Evolutionary conservation across 1,284 basidiomycete genomes (phyloP).

Genomic region (Schizopora paradoxa): DNA sequence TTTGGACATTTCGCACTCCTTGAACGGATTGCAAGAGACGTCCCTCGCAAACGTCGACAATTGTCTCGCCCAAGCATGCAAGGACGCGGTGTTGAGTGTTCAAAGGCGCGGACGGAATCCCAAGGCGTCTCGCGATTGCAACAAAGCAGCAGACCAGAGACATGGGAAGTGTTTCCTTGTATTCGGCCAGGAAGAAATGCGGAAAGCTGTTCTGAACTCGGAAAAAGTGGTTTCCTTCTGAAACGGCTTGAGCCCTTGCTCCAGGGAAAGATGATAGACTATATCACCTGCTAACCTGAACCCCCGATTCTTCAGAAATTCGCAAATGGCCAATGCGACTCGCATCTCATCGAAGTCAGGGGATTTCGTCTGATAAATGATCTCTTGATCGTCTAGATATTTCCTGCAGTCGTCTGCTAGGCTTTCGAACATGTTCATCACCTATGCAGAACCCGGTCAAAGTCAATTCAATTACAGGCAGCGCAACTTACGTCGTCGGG

Average conservation of each 20-base stretch:
- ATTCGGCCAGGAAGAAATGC: conserved; percentile 47
- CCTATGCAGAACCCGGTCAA: conserved; percentile 22
- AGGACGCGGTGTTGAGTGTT: conserved; percentile 53
- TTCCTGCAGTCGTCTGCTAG: conserved; percentile 38
- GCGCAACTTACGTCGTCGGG: conserved; percentile 35
- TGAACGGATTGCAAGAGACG: conserved; percentile 33
- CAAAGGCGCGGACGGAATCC: conserved; percentile 45
- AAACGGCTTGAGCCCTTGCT: conserved; percentile 13
- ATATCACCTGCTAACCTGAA: conserved; percentile 37
- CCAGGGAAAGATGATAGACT: conserved; percentile 16
- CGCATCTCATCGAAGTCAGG: conserved; percentile 24
- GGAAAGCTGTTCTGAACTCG: conserved; percentile 50
- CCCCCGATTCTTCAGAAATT: conserved; percentile 41
- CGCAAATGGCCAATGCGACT: conserved; percentile 40
- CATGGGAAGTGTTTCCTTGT: conserved; percentile 50
- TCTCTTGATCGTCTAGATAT: conserved; percentile 28
- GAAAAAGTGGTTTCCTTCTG: conserved; percentile 29
- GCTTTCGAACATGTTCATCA: conserved; percentile 34
- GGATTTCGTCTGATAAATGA: conserved; percentile 24
- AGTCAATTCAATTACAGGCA: neutral
- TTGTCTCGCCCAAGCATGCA: conserved; percentile 37
- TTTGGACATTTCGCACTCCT: conserved; percentile 29
- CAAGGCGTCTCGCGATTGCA: conserved; percentile 45
- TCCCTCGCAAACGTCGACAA: conserved; percentile 51
- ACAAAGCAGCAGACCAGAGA: conserved; percentile 57